Conservation (phyloP, 148 eudicot genomes). For the Vaccinium myrtillus region DNA sequence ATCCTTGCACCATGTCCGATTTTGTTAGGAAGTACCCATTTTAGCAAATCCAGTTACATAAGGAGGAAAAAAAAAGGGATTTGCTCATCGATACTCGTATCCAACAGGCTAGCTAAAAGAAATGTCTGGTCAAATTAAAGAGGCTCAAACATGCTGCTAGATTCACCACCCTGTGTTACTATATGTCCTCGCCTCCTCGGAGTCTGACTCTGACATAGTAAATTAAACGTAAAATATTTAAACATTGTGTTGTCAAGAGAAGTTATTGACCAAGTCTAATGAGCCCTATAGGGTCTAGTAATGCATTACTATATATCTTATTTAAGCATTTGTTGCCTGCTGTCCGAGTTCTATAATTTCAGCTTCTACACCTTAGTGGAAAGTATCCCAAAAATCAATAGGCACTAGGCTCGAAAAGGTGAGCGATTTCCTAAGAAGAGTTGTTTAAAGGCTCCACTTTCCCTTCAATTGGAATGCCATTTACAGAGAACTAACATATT, state of each 20-base stretch:
- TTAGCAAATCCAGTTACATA: no score
- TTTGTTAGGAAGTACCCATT: background rate
- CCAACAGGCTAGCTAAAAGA: constrained; percentile 4
- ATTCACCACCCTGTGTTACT: constrained; percentile 4
- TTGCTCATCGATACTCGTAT: background rate
- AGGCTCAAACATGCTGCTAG: background rate
- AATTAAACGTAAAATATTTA: background rate
- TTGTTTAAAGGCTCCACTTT: background rate
- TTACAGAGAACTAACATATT: background rate
- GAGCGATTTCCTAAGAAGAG: background rate
- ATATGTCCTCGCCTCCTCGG: background rate
- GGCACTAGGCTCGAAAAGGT: background rate
- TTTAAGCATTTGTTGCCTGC: background rate
- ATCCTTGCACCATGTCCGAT: no score
- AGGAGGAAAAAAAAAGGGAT: background rate
- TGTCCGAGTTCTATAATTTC: background rate
- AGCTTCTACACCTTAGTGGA: background rate
- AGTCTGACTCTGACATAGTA: background rate
- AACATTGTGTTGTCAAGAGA: background rate
- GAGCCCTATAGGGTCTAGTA: background rate
- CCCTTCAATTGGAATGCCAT: background rate
- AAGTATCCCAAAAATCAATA: background rate
- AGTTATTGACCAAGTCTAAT: background rate
- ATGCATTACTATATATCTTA: background rate
- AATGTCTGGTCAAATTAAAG: background rate